Evolutionary conservation across 768 basidiomycete genomes (phyloP), one percentile per base, ranked within the genome.

Genomic region (Steccherinum ochraceum): DNA sequence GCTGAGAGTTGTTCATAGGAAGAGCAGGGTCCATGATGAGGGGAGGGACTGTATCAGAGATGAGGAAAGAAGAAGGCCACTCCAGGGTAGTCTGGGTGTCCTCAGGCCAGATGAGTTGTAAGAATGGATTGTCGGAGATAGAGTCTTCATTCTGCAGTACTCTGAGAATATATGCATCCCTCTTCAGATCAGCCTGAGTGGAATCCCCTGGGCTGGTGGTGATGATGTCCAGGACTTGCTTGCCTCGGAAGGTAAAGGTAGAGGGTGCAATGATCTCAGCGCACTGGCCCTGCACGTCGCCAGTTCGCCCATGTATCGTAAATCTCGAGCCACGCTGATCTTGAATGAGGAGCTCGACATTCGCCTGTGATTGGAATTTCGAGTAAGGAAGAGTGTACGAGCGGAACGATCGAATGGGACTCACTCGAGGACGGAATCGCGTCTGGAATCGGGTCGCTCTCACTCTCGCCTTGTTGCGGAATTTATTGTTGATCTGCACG

Each of bases 111-210:
- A 75, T 68, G 41, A 61, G 61, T 12, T 64, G 55, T 18, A 71
- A 56, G 66, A 74, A 75, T 45, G 72, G 68, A 40, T 63, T 71
- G 20, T 69, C 53, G 30, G 60, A 59, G 45, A 66, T 23, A 25
- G 56, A 51, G 5, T 60, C 49, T 3, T 24, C 44, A 3, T 70
- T 70, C 48, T 76, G 75, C 13, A 76, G 61, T 24, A 64, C 54
- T 43, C 56, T 51, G 1, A 74, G 62, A 7, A 74, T 54, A 12
- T 62, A 40, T 10, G 56, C 45, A 3, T 58, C 53, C 21, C 67
- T 73, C 43, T 73, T 69, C 3, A 64, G 64, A 53, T 87, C 84
- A 23, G 87, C 84, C 19, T 57, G 61, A 3, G 86, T 89, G 1
- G 76, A 78, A 35, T 68, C 74, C 39, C 77, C 82, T 26, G 71